Percentiles rank a stretch among this genome's conserved stretches.
phyloP scores from a whole-genome alignment of 1,139 yeast species.

The Diutina pseudorugosa region DNA sequence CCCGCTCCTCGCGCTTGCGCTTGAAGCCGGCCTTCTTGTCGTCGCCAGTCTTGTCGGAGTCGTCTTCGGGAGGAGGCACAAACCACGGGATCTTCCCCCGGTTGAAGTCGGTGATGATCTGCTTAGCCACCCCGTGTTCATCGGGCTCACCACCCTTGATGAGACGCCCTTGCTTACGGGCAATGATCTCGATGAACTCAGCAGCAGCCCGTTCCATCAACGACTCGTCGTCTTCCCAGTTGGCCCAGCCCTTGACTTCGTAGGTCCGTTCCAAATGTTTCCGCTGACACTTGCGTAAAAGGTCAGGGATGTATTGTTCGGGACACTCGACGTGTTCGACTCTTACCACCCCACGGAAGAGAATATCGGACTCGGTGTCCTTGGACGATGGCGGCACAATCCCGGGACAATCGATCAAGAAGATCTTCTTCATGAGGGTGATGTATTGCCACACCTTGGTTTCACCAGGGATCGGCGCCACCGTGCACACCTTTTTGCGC shows the following conservation, averaged over 20 bases:
- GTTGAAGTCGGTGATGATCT: conserved; percentile 84
- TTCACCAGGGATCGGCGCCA: conserved; percentile 98
- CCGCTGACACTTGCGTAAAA: conserved; percentile 73
- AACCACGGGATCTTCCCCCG: conserved; percentile 99
- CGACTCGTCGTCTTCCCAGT: conserved; percentile 27
- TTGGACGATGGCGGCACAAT: conserved; percentile 91
- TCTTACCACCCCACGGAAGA: conserved; percentile 94
- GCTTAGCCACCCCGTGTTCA: conserved; percentile 85
- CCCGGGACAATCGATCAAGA: conserved; percentile 96
- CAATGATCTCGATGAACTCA: conserved; percentile 81
- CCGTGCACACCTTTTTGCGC: conserved; percentile 89
- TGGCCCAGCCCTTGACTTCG: conserved; percentile 84
- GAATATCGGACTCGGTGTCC: conserved; percentile 86
- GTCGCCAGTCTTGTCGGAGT: conserved; percentile 38
- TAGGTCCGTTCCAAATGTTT: conserved; percentile 93
- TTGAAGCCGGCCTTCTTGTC: conserved; percentile 43
- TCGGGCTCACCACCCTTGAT: conserved; percentile 98
- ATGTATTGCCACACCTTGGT: conserved; percentile 99
- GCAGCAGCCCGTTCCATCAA: conserved; percentile 43
- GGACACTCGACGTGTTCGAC: conserved; percentile 94
- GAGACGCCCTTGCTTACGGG: conserved; percentile 85
- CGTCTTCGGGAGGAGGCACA: conserved; percentile 80
- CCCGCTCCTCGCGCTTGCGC: conserved; percentile 38
- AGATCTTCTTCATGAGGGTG: conserved; percentile 90
- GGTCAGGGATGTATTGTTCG: conserved; percentile 87